phyloP scores from a whole-genome alignment of 164 flowering plant genomes.

The Saururus chinensis region DNA sequence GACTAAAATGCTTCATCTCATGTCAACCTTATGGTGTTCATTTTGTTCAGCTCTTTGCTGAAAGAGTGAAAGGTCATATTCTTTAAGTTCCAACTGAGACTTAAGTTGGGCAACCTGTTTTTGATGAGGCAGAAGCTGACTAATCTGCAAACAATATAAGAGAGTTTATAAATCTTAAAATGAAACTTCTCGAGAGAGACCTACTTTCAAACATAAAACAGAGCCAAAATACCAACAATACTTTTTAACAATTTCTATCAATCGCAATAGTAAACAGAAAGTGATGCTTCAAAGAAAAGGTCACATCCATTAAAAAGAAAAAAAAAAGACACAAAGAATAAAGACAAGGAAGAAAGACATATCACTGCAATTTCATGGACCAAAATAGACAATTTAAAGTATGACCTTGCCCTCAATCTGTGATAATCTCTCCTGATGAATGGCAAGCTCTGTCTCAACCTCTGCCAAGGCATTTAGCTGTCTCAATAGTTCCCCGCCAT shows the following conservation, averaged over 20 bases:
- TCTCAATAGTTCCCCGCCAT: slow-evolving; percentile 80
- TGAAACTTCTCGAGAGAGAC: neutral
- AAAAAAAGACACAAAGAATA: neutral
- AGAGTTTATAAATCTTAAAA: neutral
- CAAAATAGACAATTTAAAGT: neutral
- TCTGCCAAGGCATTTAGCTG: slow-evolving; percentile 69
- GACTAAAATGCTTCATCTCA: neutral
- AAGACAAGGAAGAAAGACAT: neutral
- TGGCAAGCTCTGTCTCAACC: slow-evolving; percentile 50
- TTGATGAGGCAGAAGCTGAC: slow-evolving; percentile 61
- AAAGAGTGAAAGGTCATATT: slow-evolving; percentile 71
- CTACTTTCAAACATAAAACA: no score
- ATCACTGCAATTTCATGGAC: neutral
- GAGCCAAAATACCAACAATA: no score
- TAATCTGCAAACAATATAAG: slow-evolving; percentile 44
- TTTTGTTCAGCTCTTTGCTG: slow-evolving; percentile 86
- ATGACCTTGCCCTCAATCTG: slow-evolving; percentile 76
- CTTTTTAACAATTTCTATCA: neutral
- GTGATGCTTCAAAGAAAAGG: neutral
- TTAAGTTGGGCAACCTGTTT: slow-evolving; percentile 66
- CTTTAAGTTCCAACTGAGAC: slow-evolving; percentile 72
- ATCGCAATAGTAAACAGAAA: neutral
- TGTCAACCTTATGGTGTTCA: slow-evolving; percentile 86
- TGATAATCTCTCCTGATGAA: slow-evolving; percentile 52
- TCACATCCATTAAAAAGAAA: no score